Evolutionary conservation across 2,329 filamentous ascomycete genomes (phyloP).

Genomic region (Diaporthe citriasiana): DNA sequence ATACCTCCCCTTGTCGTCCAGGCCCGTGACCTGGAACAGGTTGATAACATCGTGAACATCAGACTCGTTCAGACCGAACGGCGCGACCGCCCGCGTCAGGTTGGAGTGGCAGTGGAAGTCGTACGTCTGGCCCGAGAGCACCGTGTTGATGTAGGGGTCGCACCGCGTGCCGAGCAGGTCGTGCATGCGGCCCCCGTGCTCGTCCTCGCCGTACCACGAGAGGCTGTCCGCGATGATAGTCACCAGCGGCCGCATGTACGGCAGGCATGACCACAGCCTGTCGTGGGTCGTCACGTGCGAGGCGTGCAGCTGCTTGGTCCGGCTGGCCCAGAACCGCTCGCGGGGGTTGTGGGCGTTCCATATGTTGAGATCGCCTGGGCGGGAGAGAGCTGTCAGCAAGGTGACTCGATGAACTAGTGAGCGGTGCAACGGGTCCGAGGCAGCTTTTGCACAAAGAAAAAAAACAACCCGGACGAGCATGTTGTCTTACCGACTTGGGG

Average conservation of each 20-base stretch:
- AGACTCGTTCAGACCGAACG: constrained; percentile 76
- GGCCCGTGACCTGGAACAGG: constrained; percentile 85
- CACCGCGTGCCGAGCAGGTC: constrained; percentile 87
- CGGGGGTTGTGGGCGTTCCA: constrained; percentile 84
- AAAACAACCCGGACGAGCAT: not conserved
- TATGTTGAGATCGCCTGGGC: constrained; percentile 80
- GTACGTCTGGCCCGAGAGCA: constrained; percentile 79
- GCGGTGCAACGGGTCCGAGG: no score
- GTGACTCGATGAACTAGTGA: not conserved
- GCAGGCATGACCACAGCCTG: constrained; percentile 82
- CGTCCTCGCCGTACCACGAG: constrained; percentile 70
- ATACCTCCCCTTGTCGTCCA: constrained; percentile 80
- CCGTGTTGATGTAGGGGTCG: constrained; percentile 85
- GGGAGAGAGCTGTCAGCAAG: not conserved
- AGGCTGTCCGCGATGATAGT: constrained; percentile 81
- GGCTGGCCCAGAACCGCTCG: constrained; percentile 85
- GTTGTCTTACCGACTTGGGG: constrained; percentile 75
- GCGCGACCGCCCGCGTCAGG: constrained; percentile 78
- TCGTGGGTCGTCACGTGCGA: constrained; percentile 81
- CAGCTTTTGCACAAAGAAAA: no score
- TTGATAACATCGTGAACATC: constrained; percentile 91
- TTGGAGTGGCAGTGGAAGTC: constrained; percentile 91
- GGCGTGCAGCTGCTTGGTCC: constrained; percentile 83
- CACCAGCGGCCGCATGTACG: constrained; percentile 80
- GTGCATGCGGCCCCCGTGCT: constrained; percentile 78